These are phyloP conservation scores for Diplodia corticola DNA, from an alignment of 2,329 filamentous ascomycete genomes.

Conservation along the genomic window DNA sequence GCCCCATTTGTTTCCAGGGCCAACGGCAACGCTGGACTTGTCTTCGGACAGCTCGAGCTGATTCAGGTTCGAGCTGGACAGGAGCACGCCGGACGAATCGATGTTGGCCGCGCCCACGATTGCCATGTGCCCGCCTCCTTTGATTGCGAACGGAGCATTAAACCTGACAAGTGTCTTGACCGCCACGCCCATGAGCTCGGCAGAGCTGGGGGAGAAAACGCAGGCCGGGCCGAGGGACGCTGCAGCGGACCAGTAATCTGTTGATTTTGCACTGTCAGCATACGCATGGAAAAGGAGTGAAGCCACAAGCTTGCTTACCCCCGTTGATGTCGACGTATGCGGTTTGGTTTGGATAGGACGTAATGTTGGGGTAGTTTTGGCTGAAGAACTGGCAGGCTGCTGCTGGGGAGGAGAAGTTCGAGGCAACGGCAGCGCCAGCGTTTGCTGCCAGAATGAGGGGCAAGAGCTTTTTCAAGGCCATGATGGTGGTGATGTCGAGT, in stretches of 20 bases:
- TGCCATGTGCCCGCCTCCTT: conserved; percentile 32
- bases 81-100: conserved; percentile 25
- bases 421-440: not conserved
- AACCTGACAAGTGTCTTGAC: not conserved
- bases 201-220: not conserved
- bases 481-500: not conserved
- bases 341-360: not conserved
- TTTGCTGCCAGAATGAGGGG: not conserved
- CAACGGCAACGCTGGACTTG: conserved; percentile 30
- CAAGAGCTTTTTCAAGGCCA: not conserved
- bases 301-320: not conserved
- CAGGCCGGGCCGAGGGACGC: conserved; percentile 23
- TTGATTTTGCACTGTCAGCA: not conserved
- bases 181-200: not conserved
- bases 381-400: not conserved
- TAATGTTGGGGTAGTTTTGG: conserved; percentile 1
- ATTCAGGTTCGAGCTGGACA: conserved; percentile 29
- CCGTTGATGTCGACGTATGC: not conserved
- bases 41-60: conserved; percentile 30
- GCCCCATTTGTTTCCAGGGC: conserved; percentile 34
- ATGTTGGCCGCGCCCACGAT: conserved; percentile 26
- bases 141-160: conserved; percentile 27
- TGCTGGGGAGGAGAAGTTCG: not conserved
- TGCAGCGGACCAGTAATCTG: conserved; percentile 2
- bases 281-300: not conserved